Evolutionary conservation across 2,329 filamentous ascomycete species (phyloP).

Genomic region (Fusarium pininemorale): DNA sequence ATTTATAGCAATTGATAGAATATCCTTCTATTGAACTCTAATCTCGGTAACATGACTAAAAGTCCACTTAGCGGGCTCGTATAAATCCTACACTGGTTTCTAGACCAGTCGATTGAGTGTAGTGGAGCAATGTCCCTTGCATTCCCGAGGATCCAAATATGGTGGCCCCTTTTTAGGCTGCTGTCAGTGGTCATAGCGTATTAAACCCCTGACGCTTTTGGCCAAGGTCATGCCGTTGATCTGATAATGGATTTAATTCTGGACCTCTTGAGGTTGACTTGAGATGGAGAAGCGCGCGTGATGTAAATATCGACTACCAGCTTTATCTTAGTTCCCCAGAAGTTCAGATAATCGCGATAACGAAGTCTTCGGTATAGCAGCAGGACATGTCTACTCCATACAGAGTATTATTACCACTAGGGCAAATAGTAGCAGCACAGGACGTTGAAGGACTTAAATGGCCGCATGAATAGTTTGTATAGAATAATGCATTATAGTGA

Average conservation of each 20-base stretch:
- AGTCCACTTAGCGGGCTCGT: not conserved
- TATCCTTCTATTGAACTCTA: not conserved
- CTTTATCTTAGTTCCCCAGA: too few relatives aligned
- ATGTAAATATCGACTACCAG: not conserved
- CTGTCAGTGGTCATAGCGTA: not conserved
- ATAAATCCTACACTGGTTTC: not conserved
- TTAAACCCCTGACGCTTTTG: too few relatives aligned
- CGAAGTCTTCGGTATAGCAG: too few relatives aligned
- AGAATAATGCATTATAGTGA: not conserved
- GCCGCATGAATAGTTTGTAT: not conserved
- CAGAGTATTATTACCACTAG: too few relatives aligned
- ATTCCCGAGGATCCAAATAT: not conserved
- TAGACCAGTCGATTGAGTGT: not conserved
- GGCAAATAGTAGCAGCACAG: too few relatives aligned
- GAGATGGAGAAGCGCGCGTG: rapidly evolving
- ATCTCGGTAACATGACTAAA: not conserved
- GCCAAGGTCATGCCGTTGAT: not conserved
- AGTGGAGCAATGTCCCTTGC: not conserved
- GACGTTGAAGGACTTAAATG: too few relatives aligned
- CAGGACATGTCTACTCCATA: too few relatives aligned
- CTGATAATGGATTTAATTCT: not conserved
- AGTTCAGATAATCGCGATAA: too few relatives aligned
- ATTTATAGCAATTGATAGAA: not conserved
- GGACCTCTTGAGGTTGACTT: too few relatives aligned
- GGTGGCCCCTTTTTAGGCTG: not conserved